phyloP scores from a whole-genome alignment of 1,284 basidiomycete genomes.

The Anthracocystis setariae region DNA sequence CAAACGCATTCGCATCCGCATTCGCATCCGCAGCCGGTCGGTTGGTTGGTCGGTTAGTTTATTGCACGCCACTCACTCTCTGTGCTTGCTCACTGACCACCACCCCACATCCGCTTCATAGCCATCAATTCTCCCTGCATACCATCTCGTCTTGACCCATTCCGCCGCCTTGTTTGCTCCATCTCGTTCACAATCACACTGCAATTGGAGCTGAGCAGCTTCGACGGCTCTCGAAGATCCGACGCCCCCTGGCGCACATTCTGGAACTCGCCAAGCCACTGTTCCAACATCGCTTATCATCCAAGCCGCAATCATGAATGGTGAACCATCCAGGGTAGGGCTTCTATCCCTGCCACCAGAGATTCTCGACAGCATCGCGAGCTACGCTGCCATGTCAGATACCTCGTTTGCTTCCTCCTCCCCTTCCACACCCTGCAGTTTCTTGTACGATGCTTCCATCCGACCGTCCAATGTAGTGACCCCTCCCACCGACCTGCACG shows the following conservation, averaged over 20 bases:
- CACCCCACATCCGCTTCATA: too few relatives aligned
- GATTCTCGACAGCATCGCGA: conserved; percentile 56
- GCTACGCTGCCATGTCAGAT: conserved; percentile 38
- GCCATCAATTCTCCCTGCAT: too few relatives aligned
- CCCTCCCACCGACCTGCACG: conserved; percentile 50
- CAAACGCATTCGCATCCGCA: background rate
- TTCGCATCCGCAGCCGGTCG: background rate
- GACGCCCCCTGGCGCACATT: too few relatives aligned
- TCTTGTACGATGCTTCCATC: conserved; percentile 32
- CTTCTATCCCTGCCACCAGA: conserved; percentile 51
- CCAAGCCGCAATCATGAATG: conserved; percentile 9
- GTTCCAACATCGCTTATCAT: too few relatives aligned
- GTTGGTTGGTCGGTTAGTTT: too few relatives aligned
- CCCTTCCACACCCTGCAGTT: conserved; percentile 29
- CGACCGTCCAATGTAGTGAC: conserved; percentile 30
- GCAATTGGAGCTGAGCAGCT: too few relatives aligned
- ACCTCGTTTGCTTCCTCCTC: conserved; percentile 25
- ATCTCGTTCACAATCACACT: too few relatives aligned
- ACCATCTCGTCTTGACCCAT: too few relatives aligned
- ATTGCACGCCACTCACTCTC: background rate
- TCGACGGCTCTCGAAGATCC: too few relatives aligned
- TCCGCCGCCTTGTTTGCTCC: too few relatives aligned
- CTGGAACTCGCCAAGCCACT: too few relatives aligned
- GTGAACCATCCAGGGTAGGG: conserved; percentile 10
- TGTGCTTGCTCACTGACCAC: too few relatives aligned